phyloP scores from a whole-genome alignment of 169 alveolate genomes.

The Babesia sp. region DNA sequence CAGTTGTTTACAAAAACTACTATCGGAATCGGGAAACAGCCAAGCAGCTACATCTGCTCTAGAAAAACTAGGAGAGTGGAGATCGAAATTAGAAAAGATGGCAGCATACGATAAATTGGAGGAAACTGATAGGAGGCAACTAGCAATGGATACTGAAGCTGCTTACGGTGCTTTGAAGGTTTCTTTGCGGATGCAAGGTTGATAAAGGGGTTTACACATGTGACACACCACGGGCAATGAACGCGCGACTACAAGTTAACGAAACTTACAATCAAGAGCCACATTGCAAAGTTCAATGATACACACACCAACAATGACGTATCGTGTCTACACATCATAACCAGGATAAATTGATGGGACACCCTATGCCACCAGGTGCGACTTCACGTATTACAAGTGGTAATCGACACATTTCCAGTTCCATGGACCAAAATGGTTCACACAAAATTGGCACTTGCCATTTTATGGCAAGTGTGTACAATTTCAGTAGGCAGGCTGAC shows the following conservation, averaged over 20 bases:
- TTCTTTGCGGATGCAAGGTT: slow-evolving; percentile 17
- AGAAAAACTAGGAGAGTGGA: slow-evolving; percentile 39
- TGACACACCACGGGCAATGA: too few relatives aligned
- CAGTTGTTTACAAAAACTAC: background rate
- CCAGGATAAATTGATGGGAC: too few relatives aligned
- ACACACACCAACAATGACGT: too few relatives aligned
- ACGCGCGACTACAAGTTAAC: too few relatives aligned
- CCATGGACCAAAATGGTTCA: slow-evolving; percentile 14
- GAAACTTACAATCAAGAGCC: too few relatives aligned
- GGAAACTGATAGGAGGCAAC: slow-evolving; percentile 17
- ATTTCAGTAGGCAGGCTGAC: background rate
- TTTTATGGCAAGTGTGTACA: slow-evolving; percentile 23
- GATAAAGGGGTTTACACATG: background rate
- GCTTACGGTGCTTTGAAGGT: slow-evolving; percentile 22
- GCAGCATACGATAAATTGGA: slow-evolving; percentile 45
- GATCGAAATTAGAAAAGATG: slow-evolving; percentile 16
- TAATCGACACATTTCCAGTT: background rate
- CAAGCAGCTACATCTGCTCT: background rate
- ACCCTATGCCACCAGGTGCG: slow-evolving; percentile 46
- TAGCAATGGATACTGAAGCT: slow-evolving; percentile 58
- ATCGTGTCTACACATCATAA: too few relatives aligned
- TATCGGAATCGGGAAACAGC: background rate
- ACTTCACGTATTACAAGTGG: too few relatives aligned
- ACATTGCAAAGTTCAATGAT: too few relatives aligned
- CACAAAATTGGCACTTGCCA: slow-evolving; percentile 7